Evolutionary conservation across 176 grass and related monocot species (phyloP), one percentile per base, ranked within the genome.

Genomic region (Neostapfia colusana): DNA sequence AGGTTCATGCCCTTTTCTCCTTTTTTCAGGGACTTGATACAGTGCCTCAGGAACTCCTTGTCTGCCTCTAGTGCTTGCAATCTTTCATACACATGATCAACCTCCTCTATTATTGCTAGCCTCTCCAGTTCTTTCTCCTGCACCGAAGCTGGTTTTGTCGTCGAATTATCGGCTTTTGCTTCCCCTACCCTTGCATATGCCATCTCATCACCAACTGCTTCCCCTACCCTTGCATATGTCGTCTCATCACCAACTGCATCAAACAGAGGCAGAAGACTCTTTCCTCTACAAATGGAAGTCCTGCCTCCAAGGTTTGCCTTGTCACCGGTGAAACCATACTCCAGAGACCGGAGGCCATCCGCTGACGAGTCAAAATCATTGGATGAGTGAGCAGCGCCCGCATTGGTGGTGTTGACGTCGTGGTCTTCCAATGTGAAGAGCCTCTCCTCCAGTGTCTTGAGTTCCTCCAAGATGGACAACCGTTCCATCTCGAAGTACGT

Each of bases 41-140:
- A 99, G 67, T 99, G 91, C 77, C 86, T 99, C 2, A 99, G 82
- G 83, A 99, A 99, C 64, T 99, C 96, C 81, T 93, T 90, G 82
- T 99, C 96, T 1, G 92, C 89, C 71, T 99, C 92, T 40, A 99
- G 85, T 18, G 96, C 89, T 60, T 99, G 89, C 74, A 99, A 68
- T 34, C 96, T 85, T 54, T 95, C 92, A n/a, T 95, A 92, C 37
- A 99, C 80, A 85, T 92, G 82, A 78, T 84, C 85, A 26, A 99
- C 73, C 76, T 99, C 96, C 63, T 92, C 96, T n/a, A 85, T 83
- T 54, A 95, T 92, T 7, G 77, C 79, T 39, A 90, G 78, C 79
- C 84, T 92, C 59, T 88, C 87, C 25, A 82, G 88, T n/a, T 88
- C 85, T 77, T 82, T 77, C 14, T 5, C 81, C 25, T 72, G 25